phyloP scores from a whole-genome alignment of 805 yeast species.

The Yarrowia yakushimensis region DNA sequence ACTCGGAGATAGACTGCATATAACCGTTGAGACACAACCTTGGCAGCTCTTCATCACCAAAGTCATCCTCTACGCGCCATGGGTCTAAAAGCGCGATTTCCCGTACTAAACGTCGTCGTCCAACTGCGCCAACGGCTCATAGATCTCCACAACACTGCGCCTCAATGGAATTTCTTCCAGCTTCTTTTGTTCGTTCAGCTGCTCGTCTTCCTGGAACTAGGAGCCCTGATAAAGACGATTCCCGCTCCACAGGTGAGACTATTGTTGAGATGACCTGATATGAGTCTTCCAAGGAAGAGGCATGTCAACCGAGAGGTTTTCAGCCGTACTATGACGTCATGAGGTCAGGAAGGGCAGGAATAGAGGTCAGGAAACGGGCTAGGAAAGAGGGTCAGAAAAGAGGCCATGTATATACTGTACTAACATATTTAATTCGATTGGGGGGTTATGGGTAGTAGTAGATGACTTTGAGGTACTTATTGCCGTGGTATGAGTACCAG shows the following conservation, averaged over 20 bases:
- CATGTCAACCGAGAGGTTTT: too few species aligned
- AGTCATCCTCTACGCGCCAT: not conserved
- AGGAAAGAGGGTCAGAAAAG: too few species aligned
- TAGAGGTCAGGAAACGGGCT: too few species aligned
- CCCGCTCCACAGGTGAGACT: not conserved
- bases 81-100: not conserved
- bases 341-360: too few species aligned
- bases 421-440: not conserved
- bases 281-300: too few species aligned
- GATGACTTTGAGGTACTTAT: too few species aligned
- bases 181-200: not conserved
- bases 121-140: not conserved
- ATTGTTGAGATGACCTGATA: not conserved
- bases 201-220: not conserved
- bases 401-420: not conserved
- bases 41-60: not conserved
- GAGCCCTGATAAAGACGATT: not conserved
- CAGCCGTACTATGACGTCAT: too few species aligned
- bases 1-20: not conserved
- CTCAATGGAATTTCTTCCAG: conserved; percentile 1
- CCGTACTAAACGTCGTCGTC: not conserved
- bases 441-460: too few species aligned
- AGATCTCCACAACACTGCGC: not conserved
- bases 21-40: conserved; percentile 1
- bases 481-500: too few species aligned